Evolutionary conservation across 2,329 filamentous ascomycete genomes (phyloP), one percentile per base, ranked within the genome.

Genomic region (Chrysoporthe deuterocubensis): DNA sequence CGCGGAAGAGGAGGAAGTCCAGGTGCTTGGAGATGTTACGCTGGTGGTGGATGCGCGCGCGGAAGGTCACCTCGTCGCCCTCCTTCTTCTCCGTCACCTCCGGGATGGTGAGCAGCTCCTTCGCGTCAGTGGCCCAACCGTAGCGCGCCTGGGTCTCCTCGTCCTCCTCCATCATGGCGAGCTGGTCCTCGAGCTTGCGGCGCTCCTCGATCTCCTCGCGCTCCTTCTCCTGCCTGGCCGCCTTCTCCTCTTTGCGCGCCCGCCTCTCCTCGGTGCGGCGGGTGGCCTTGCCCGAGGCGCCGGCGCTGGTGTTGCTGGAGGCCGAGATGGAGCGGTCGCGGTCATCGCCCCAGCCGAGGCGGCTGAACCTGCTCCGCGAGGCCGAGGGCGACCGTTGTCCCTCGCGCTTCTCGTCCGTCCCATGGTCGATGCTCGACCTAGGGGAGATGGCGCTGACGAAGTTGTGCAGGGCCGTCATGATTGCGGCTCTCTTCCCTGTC

Each of bases 1-100:
- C 93, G 66, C 94, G 90, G 75, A 97, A 91, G 68, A 97, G 87
- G 56, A 97, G 82, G 78, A 97, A 97, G 74, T 93, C 92, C 44
- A 97, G 84, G 72, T 92, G 90, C 73, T 92, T 86, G 76, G 93
- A 95, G 81, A 97, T 86, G 73, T 91, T 90, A 59, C 94, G 89
- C 68, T 96, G 85, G 67, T 94, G 92, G 77, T 95, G 91, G 26
- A 96, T 82, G 44, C 92, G 86, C 46, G 90, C 91, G 52, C 88
- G 87, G 80, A 94, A 93, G 66, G 81, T 79, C 62, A 93, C 83
- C 71, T 86, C 81, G 72, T 89, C 80, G 44, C 89, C 90, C 26
- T 84, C 81, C 67, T 84, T 79, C n/a, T 80, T 79, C 3, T 80
- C 75, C 6, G 81, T 82, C 62, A 90, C 82, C 54, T 84, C 79